Evolutionary conservation across 2,329 filamentous ascomycete species (phyloP), one percentile per base, ranked within the genome.

Genomic region (Calonectria pteridis): DNA sequence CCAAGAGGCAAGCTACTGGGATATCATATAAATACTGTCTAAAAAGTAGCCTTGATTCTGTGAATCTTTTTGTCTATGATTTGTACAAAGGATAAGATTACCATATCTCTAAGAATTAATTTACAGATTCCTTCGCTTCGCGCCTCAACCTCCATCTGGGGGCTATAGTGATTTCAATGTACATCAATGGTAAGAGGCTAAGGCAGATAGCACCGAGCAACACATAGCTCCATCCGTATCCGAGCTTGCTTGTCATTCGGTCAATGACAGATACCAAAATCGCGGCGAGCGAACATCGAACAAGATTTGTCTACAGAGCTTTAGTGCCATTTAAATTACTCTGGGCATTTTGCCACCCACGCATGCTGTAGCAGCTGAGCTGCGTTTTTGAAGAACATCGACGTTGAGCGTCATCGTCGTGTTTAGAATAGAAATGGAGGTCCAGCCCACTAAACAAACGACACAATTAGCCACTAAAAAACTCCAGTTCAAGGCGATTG

Each of bases 331-430:
- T 4, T 3, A n/a, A 28, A 37, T 29, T 51, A 20, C 53, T 6
- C 9, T 20, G 13, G 23, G 26, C 3, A 0, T 16, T 6, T 37
- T 23, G 35, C 14, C 18, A 63, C 71, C 64, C 37, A 73, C 71
- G 13, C 71, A 73, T 18, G 71, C 71, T 13, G 63, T 73, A 4
- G 63, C 67, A 3, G 67, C 67, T 16, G 71, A 73, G 37, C 71
- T 73, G n/a, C 63, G 67, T 16, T 58, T 65, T 37, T 67, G 59
- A 31, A 73, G 50, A 23, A 73, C 46, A 13, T 73, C 71, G 3
- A 73, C 63, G 33, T 67, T 73, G 20, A 73, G 63, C n/a, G 71
- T 73, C 71, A 73, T 73, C 29, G 67, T 71, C 16, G 71, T 67
- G 35, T 73, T 73, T 4, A 73, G 63, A 6, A 73, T 71, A 4